These are phyloP conservation scores for Cicer arietinum DNA, from an alignment of 306 rosid species.

Conservation along the genomic window DNA sequence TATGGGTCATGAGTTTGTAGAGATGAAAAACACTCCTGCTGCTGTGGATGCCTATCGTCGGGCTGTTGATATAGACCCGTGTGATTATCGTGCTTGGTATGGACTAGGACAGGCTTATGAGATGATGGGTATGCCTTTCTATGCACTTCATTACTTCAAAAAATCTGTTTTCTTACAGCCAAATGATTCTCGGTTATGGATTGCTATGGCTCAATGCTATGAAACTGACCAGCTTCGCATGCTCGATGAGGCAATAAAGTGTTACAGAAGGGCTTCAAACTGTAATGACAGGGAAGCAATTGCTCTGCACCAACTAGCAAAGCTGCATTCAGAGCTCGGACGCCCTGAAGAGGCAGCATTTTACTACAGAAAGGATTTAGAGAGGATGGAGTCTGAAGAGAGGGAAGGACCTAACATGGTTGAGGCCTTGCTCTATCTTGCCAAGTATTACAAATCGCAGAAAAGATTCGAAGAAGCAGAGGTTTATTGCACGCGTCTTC, in stretches of 20 bases:
- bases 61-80: constrained; percentile 81
- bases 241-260: constrained; percentile 90
- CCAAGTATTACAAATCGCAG: constrained; percentile 60
- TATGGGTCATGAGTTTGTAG: constrained; percentile 97
- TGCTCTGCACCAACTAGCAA: constrained; percentile 87
- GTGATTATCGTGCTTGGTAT: constrained; percentile 99
- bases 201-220: constrained; percentile 94
- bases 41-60: constrained; percentile 98
- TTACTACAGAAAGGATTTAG: constrained; percentile 91
- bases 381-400: constrained; percentile 95
- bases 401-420: constrained; percentile 98
- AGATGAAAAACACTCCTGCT: constrained; percentile 98
- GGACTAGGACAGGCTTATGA: constrained; percentile 99
- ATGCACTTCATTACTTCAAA: constrained; percentile 93
- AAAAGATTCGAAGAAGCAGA: constrained; percentile 87
- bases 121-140: constrained; percentile 97
- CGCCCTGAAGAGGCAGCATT: constrained; percentile 85
- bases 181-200: constrained; percentile 93
- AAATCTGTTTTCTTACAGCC: constrained; percentile 94
- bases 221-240: constrained; percentile 83
- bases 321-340: constrained; percentile 72
- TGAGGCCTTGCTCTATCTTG: constrained; percentile 86
- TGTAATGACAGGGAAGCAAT: constrained; percentile 94
- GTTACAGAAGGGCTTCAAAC: constrained; percentile 84
- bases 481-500: constrained; percentile 92